A percentile compares a stretch with the other conserved stretches of the same genome.
Evolutionary conservation across 2,329 filamentous ascomycete species (phyloP).

Genomic region (Leptographium procerum): DNA sequence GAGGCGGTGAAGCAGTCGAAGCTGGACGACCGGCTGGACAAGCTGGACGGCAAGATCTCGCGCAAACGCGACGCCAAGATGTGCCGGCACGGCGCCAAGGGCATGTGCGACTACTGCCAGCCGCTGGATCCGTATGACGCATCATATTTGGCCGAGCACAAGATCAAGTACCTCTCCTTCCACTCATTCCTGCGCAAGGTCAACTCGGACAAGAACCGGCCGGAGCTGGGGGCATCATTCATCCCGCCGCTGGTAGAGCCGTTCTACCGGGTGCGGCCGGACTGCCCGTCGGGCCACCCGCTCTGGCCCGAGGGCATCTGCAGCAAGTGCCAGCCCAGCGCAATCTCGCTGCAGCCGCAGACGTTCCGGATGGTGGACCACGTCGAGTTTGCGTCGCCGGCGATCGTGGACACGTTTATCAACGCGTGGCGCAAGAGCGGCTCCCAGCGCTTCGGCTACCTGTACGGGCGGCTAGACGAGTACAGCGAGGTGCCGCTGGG

Average conservation of each 20-base stretch:
- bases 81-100: conserved; percentile 92
- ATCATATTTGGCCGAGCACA: conserved; percentile 84
- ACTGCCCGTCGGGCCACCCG: conserved; percentile 88
- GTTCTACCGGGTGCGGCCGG: conserved; percentile 75
- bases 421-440: conserved; percentile 86
- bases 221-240: conserved; percentile 84
- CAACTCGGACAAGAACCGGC: conserved; percentile 93
- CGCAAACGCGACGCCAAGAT: conserved; percentile 66
- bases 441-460: conserved; percentile 71
- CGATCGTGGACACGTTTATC: conserved; percentile 79
- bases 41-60: conserved; percentile 78
- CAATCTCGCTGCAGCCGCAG: conserved; percentile 90
- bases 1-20: conserved; percentile 80
- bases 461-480: conserved; percentile 85
- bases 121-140: conserved; percentile 86
- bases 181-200: conserved; percentile 90
- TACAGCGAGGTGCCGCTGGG: conserved; percentile 89
- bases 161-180: conserved; percentile 97
- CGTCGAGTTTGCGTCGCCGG: conserved; percentile 82
- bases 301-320: conserved; percentile 95
- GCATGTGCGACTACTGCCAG: conserved; percentile 99
- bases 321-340: conserved; percentile 94
- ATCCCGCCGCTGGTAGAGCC: conserved; percentile 92
- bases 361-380: conserved; percentile 95
- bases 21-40: conserved; percentile 79